Percentiles rank a stretch among this genome's conserved stretches.
phyloP scores from a whole-genome alignment of 2,329 filamentous ascomycete genomes.

The Verticillium longisporum region DNA sequence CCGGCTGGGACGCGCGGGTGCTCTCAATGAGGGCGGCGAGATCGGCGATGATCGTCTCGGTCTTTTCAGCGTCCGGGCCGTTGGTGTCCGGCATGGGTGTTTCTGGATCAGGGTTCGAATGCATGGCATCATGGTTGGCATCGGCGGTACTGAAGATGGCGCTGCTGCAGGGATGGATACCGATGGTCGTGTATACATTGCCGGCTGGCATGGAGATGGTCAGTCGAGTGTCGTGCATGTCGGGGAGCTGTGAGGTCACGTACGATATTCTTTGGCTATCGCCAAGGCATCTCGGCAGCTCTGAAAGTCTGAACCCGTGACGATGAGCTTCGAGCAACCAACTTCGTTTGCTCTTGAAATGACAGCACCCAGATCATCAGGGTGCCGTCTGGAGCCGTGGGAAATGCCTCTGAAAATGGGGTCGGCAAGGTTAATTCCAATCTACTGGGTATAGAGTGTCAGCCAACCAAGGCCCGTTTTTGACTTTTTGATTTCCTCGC shows the following conservation, averaged over 20 bases:
- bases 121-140: conserved; percentile 35
- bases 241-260: conserved; percentile 19
- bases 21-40: conserved; percentile 59
- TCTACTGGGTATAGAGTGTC: conserved; percentile 32
- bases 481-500: background rate
- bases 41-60: conserved; percentile 43
- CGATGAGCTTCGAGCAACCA: conserved; percentile 83
- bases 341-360: conserved; percentile 70
- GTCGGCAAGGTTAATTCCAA: conserved; percentile 95
- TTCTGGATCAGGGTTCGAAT: conserved; percentile 44
- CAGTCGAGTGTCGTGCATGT: background rate
- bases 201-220: conserved; percentile 46
- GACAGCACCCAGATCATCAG: conserved; percentile 68
- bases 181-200: conserved; percentile 81
- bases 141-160: conserved; percentile 62
- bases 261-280: conserved; percentile 69
- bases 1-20: conserved; percentile 37
- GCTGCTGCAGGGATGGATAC: conserved; percentile 87
- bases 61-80: conserved; percentile 35
- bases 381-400: conserved; percentile 69
- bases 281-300: conserved; percentile 71
- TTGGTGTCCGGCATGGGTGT: conserved; percentile 42
- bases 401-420: conserved; percentile 82
- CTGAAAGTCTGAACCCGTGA: conserved; percentile 81
- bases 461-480: background rate